These are phyloP conservation scores for Penicillium mononematosum DNA, from an alignment of 495 filamentous ascomycete genomes.

Conservation along the genomic window DNA sequence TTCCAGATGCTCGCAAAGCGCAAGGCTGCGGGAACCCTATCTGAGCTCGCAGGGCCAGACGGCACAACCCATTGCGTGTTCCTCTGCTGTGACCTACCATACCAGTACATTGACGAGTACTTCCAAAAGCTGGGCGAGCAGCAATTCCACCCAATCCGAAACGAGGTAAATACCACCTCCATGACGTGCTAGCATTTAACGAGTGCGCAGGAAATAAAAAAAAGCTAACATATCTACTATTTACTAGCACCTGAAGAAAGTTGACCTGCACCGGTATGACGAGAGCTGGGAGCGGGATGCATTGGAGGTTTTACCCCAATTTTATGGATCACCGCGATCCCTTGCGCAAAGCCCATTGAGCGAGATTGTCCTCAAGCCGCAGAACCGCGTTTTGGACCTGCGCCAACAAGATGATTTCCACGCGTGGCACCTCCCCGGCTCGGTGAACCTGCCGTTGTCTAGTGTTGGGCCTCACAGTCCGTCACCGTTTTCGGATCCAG, in stretches of 20 bases:
- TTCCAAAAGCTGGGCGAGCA: slow-evolving; percentile 52
- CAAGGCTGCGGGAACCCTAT: slow-evolving; percentile 44
- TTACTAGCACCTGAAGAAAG: slow-evolving; percentile 43
- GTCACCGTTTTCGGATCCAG: slow-evolving; percentile 47
- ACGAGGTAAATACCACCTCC: slow-evolving; percentile 42
- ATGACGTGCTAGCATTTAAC: slow-evolving; percentile 4
- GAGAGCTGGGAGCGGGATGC: slow-evolving; percentile 51
- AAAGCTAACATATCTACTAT: slow-evolving; percentile 8
- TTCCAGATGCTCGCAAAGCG: slow-evolving; percentile 50
- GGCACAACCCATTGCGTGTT: slow-evolving; percentile 58
- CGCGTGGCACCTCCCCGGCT: slow-evolving; percentile 45
- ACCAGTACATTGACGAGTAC: slow-evolving; percentile 62
- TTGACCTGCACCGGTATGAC: slow-evolving; percentile 55
- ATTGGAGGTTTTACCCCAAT: slow-evolving; percentile 38
- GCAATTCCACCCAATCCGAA: slow-evolving; percentile 56
- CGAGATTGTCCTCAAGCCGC: slow-evolving; percentile 27
- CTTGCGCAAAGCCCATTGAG: slow-evolving; percentile 25
- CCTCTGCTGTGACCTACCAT: slow-evolving; percentile 60
- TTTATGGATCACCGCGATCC: slow-evolving; percentile 31
- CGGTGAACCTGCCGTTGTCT: slow-evolving; percentile 44
- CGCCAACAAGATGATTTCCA: slow-evolving; percentile 39
- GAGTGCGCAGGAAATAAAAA: neutral
- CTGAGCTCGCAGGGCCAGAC: slow-evolving; percentile 43
- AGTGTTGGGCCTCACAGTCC: slow-evolving; percentile 31
- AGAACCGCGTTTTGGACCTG: slow-evolving; percentile 43